These are phyloP conservation scores for Heterobasidion irregulare DNA, from an alignment of 1,284 basidiomycete genomes.

Conservation along the genomic window DNA sequence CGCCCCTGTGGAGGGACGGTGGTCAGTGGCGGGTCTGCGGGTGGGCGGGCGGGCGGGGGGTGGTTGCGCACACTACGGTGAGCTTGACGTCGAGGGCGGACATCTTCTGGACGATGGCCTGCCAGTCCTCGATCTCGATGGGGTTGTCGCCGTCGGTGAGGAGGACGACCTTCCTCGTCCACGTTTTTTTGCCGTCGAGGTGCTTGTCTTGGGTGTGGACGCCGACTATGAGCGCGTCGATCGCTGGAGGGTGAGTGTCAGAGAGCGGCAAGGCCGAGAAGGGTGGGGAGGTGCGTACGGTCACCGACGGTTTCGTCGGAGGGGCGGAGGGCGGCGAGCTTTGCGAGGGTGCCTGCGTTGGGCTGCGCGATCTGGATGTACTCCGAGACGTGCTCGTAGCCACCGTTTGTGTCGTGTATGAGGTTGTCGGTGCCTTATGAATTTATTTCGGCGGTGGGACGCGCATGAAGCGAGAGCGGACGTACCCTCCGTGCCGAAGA, in stretches of 20 bases:
- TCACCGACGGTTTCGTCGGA: conserved; percentile 56
- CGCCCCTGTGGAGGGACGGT: conserved; percentile 41
- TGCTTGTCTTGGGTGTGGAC: conserved; percentile 68
- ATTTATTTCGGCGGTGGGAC: background rate
- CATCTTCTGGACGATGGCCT: conserved; percentile 65
- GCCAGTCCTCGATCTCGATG: conserved; percentile 67
- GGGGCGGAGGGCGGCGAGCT: conserved; percentile 58
- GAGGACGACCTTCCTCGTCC: conserved; percentile 76
- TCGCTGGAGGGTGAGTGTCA: conserved; percentile 39
- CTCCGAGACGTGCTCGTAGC: conserved; percentile 73
- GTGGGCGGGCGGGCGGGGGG: too few relatives aligned
- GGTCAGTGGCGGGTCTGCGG: background rate
- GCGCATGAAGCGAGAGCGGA: background rate
- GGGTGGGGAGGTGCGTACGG: conserved; percentile 36
- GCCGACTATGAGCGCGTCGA: conserved; percentile 83
- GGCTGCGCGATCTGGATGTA: conserved; percentile 77
- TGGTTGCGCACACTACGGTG: conserved; percentile 52
- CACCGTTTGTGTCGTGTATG: conserved; percentile 51
- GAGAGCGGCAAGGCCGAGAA: background rate
- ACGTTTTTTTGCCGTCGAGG: conserved; percentile 58
- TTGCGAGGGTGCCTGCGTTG: conserved; percentile 66
- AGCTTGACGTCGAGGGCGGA: conserved; percentile 47
- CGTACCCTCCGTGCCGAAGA: conserved; percentile 75
- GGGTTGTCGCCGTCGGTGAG: conserved; percentile 77
- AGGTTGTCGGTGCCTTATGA: conserved; percentile 67